A percentile compares a stretch with the other conserved stretches of the same genome.
These are phyloP conservation scores for Parasitella parasitica DNA, from an alignment of 371 early-diverging fungal genomes.

Conservation along the genomic window DNA sequence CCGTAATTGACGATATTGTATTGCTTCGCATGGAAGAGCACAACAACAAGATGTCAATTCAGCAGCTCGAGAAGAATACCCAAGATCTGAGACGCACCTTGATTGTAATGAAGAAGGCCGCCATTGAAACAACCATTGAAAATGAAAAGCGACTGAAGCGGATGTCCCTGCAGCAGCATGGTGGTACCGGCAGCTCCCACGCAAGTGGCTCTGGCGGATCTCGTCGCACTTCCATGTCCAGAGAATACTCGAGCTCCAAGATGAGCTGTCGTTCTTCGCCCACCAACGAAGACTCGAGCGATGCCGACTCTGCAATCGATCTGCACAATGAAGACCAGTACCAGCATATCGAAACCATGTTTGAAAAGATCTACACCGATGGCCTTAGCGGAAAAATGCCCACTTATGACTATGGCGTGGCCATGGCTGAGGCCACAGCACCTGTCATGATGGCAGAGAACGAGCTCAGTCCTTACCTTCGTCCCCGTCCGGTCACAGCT, in stretches of 20 bases:
- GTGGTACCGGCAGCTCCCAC: not conserved
- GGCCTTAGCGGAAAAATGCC: conserved; percentile 38
- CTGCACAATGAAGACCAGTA: conserved; percentile 36
- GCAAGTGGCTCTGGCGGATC: conserved; percentile 4
- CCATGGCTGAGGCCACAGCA: not conserved
- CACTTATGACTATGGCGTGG: conserved; percentile 16
- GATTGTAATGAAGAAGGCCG: conserved; percentile 73
- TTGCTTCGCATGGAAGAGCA: conserved; percentile 58
- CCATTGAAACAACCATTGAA: conserved; percentile 68
- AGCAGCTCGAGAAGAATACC: conserved; percentile 60
- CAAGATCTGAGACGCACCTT: conserved; percentile 67
- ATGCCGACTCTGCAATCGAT: conserved; percentile 48
- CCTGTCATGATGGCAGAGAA: conserved; percentile 6
- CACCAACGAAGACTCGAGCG: conserved; percentile 24
- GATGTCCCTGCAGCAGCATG: conserved; percentile 35
- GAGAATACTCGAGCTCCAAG: conserved; percentile 32
- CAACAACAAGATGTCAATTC: conserved; percentile 53
- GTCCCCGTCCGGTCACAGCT: conserved; percentile 1
- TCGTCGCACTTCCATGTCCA: conserved; percentile 54
- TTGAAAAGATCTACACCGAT: conserved; percentile 59
- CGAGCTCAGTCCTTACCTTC: conserved; percentile 18
- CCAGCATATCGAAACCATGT: conserved; percentile 45
- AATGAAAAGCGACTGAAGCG: conserved; percentile 71
- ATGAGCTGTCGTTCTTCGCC: conserved; percentile 6
- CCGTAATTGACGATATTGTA: conserved; percentile 74